Base-by-base conservation (phyloP, 2,329 filamentous ascomycete species). In the Xylaria hypoxylon region DNA sequence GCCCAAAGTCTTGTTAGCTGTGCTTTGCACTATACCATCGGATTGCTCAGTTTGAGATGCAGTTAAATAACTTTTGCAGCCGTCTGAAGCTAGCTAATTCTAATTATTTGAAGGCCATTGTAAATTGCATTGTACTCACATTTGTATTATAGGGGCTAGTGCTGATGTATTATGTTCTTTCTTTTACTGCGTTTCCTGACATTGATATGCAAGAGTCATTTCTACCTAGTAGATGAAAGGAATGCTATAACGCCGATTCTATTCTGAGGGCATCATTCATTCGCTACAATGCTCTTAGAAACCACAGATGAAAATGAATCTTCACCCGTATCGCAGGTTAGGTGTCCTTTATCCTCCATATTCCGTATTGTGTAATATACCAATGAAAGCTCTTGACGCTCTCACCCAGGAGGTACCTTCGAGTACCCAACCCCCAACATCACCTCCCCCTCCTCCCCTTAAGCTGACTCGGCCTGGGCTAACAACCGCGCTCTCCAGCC, bases 401-500 rank as follows among this genome's bases (percentile, higher is more conserved):
- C 58, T 48, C 45, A 17, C 13, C 48, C 7, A 45, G 35, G 53
- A 45, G 35, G 53, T 42, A 59, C 22, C 26, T 17, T n/a, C 22
- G 38, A 57, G 33, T 5, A n/a, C 26, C 26, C 22, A 50, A 45
- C 62, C 17, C 31, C 11, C 24, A 24, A 22, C n/a, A 31, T 53
- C 22, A 35, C 11, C 35, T 13, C 35, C 35, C 13, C 15, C 35
- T 22, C 47, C 42, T 13, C 45, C 38, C n/a, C 38, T 47, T 24
- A 77, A 28, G 79, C 76, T 28, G 83, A 79, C 70, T 86, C 86
- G n/a, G 85, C 86, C 75, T 89, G 86, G 15, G 86, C 89, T 67
- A 94, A 85, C 53, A 97, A 80, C 71, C 91, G 87, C 75, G 90
- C 89, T 76, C 94, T 88, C 92, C 94, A 96, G 63, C 88, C 87